These are phyloP conservation scores for Aspergillus sp. DNA, from an alignment of 2,329 filamentous ascomycete genomes.

Conservation along the genomic window DNA sequence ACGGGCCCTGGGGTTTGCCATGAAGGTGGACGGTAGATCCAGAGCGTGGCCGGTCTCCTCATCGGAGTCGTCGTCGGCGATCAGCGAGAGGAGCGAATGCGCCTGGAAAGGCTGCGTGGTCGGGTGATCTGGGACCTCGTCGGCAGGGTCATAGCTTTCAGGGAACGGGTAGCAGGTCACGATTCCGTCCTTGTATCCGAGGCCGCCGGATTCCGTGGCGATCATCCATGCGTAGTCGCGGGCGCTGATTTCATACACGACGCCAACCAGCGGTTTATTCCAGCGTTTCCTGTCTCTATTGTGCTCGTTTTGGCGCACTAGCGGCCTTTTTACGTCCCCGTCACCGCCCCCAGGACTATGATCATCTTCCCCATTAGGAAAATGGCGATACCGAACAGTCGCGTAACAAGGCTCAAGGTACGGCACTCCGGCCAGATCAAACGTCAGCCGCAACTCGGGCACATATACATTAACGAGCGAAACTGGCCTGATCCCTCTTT, in stretches of 20 bases:
- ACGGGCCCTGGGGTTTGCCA: conserved; percentile 42
- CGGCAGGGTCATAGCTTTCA: conserved; percentile 38
- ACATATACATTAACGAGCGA: conserved; percentile 75
- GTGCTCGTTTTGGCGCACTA: conserved; percentile 1
- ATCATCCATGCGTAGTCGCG: conserved; percentile 79
- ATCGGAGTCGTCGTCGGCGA: conserved; percentile 21
- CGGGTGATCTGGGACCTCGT: conserved; percentile 57
- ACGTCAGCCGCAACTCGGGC: conserved; percentile 68
- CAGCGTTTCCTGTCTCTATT: conserved; percentile 53
- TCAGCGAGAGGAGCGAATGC: conserved; percentile 71
- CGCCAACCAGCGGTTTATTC: conserved; percentile 78
- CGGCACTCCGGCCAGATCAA: conserved; percentile 76
- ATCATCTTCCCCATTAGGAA: conserved; percentile 5
- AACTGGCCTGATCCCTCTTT: conserved; percentile 70
- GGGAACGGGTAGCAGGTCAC: conserved; percentile 69
- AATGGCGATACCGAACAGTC: conserved; percentile 59
- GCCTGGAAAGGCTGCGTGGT: conserved; percentile 63
- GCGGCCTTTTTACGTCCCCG: conserved; percentile 1
- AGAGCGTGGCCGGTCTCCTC: not conserved
- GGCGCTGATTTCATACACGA: conserved; percentile 88
- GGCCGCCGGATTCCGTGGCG: conserved; percentile 79
- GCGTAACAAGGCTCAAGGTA: conserved; percentile 90
- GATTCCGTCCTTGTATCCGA: conserved; percentile 73
- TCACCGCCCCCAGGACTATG: conserved; percentile 3
- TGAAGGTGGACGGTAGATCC: no score